A percentile compares a stretch with the other conserved stretches of the same genome.
phyloP scores from a whole-genome alignment of 1,284 basidiomycete genomes.

The Coniophora puteana region DNA sequence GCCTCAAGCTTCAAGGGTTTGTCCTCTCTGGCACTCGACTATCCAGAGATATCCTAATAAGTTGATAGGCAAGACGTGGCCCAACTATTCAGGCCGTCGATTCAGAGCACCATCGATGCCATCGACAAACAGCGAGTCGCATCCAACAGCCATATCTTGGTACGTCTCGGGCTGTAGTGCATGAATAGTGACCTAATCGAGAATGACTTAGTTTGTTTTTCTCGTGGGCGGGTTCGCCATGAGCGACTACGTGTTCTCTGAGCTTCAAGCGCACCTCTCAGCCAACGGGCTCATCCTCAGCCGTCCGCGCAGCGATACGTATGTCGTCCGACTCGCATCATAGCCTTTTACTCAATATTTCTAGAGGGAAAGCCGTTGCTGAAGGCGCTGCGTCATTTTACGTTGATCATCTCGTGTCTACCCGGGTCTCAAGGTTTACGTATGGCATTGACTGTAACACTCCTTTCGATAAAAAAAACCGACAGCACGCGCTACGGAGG shows the following conservation, averaged over 20 bases:
- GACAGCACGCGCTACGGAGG: slow-evolving; percentile 30
- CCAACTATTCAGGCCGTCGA: slow-evolving; percentile 40
- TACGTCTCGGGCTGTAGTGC: slow-evolving; percentile 11
- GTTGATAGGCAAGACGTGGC: slow-evolving; percentile 32
- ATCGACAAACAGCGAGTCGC: slow-evolving; percentile 28
- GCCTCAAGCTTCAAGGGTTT: slow-evolving; percentile 39
- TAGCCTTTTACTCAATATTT: background rate
- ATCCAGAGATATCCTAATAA: background rate
- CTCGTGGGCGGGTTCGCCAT: slow-evolving; percentile 45
- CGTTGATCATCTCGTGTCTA: slow-evolving; percentile 43
- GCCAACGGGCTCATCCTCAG: slow-evolving; percentile 22
- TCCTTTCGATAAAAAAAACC: slow-evolving; percentile 27
- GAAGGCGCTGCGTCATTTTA: slow-evolving; percentile 51
- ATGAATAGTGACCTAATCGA: background rate
- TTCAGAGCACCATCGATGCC: slow-evolving; percentile 34
- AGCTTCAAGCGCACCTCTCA: slow-evolving; percentile 28
- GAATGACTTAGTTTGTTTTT: slow-evolving; percentile 24
- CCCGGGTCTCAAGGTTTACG: slow-evolving; percentile 37
- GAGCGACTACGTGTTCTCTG: slow-evolving; percentile 40
- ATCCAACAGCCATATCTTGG: slow-evolving; percentile 27
- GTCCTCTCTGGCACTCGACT: slow-evolving; percentile 3
- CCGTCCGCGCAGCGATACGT: slow-evolving; percentile 35
- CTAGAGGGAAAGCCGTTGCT: slow-evolving; percentile 51
- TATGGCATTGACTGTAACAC: slow-evolving; percentile 34
- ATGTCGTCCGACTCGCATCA: slow-evolving; percentile 14